A percentile compares a stretch with the other conserved stretches of the same genome.
phyloP scores from a whole-genome alignment of 495 filamentous ascomycete species.

The Staphylotrichum tortipilum region DNA sequence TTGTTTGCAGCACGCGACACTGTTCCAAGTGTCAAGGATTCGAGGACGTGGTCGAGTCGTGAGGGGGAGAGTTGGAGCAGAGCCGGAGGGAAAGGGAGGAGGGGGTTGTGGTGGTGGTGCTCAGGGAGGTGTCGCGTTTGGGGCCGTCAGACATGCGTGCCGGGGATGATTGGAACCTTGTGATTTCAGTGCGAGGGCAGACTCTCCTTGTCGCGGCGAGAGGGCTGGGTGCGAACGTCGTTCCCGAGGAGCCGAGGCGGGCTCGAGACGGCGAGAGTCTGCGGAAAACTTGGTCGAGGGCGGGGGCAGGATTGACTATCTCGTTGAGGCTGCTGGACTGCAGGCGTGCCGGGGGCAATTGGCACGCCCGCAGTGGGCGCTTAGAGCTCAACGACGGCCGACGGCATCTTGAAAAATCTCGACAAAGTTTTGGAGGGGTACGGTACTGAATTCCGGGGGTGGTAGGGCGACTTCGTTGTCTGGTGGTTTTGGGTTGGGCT shows the following conservation, averaged over 20 bases:
- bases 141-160: constrained; percentile 13
- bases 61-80: not conserved
- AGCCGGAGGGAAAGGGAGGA: constrained; percentile 2
- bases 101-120: too few relatives aligned
- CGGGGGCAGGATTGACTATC: constrained; percentile 55
- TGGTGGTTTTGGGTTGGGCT: constrained; percentile 33
- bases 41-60: too few relatives aligned
- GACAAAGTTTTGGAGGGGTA: constrained; percentile 60
- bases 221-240: constrained; percentile 10
- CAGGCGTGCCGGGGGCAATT: constrained; percentile 38
- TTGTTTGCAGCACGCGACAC: too few relatives aligned
- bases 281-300: constrained; percentile 67
- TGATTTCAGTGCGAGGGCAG: constrained; percentile 26
- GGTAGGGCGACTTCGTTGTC: constrained; percentile 64
- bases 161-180: constrained; percentile 17
- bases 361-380: constrained; percentile 69
- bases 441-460: constrained; percentile 31
- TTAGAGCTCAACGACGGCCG: constrained; percentile 94
- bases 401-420: constrained; percentile 63
- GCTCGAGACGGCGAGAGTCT: constrained; percentile 39
- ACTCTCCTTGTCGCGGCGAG: constrained; percentile 17
- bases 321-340: constrained; percentile 80
- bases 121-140: too few relatives aligned
- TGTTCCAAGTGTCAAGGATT: too few relatives aligned
- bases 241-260: constrained; percentile 10